Evolutionary conservation across 192 early-diverging fungal species (phyloP), one percentile per base, ranked within the genome.

Genomic region (Linnemannia zychae): DNA sequence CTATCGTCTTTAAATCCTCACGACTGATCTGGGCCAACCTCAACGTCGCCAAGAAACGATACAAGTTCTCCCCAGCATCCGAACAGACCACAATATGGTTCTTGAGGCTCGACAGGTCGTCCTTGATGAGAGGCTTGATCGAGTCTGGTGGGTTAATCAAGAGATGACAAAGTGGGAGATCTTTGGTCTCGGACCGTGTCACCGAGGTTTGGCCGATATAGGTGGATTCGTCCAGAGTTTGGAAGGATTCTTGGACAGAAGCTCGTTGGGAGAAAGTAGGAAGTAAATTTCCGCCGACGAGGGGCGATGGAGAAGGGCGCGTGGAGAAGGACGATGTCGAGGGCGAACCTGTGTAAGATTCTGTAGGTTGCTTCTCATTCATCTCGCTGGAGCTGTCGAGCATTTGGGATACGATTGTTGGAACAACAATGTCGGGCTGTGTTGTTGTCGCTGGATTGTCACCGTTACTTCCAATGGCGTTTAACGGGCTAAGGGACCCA

Each of bases 31-130:
- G 74, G 0, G 88, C 86, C 20, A 89, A 71, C 52, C 89, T 84
- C 74, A 87, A 38, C 0, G 86, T 82, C 13, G 80, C 48, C 73
- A 87, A 24, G 40, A 87, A 87, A 6, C 80, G 71, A 49, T 78
- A 82, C 36, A 87, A 66, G 76, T 65, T 81, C 18, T 89, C 84
- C 31, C 79, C 78, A 0, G n/a, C 74, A 28, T 89, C 80, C 2
- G 89, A 63, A 71, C 90, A 91, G 11, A 91, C 87, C 12, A 91
- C 80, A 50, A 91, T 86, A 52, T 91, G 90, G 24, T 75, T 46
- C 48, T 69, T 67, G 37, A 77, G 36, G 16, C 52, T 36, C n/a
- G 86, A 82, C 40, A 78, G 65, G 49, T 87, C 86, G 37, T 78
- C 73, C 22, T 52, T 50, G 4, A 80, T 77, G 24, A 87, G 49